Conservation (phyloP, 345 rosid species). For the Murraya paniculata region DNA sequence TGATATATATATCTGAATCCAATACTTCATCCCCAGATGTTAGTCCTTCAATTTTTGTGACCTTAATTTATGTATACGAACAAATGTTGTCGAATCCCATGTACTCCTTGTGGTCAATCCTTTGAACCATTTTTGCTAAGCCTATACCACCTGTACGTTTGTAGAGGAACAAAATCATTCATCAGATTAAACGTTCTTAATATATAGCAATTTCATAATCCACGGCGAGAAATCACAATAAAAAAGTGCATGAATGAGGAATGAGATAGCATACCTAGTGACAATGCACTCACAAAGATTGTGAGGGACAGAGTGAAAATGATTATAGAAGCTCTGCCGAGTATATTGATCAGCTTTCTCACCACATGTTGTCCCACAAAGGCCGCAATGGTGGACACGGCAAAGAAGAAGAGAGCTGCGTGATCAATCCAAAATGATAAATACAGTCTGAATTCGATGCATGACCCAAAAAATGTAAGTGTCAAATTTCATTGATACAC, state of each 20-base stretch:
- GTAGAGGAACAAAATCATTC: neutral
- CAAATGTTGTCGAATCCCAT: conserved; percentile 44
- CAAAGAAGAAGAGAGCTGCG: conserved; percentile 3
- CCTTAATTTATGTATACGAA: neutral
- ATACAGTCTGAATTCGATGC: no score
- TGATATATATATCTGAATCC: no score
- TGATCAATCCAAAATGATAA: neutral
- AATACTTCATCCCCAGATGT: no score
- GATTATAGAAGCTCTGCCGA: conserved; percentile 39
- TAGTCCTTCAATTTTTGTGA: no score
- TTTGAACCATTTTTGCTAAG: conserved; percentile 24
- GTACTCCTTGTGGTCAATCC: conserved; percentile 29
- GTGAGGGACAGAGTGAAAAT: conserved; percentile 38
- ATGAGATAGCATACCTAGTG: conserved; percentile 21
- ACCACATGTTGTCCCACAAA: conserved; percentile 30
- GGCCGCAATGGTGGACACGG: neutral
- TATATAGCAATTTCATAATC: neutral
- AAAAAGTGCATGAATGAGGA: neutral
- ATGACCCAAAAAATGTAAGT: no score
- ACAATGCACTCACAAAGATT: conserved; percentile 36
- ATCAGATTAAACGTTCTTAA: neutral
- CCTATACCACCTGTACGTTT: conserved; percentile 39
- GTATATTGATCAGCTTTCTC: conserved; percentile 21
- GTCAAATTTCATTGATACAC: neutral
- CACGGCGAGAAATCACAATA: neutral